These are phyloP conservation scores for Jaltomata sinuosa DNA, from an alignment of 257 asterid genomes.

Conservation along the genomic window DNA sequence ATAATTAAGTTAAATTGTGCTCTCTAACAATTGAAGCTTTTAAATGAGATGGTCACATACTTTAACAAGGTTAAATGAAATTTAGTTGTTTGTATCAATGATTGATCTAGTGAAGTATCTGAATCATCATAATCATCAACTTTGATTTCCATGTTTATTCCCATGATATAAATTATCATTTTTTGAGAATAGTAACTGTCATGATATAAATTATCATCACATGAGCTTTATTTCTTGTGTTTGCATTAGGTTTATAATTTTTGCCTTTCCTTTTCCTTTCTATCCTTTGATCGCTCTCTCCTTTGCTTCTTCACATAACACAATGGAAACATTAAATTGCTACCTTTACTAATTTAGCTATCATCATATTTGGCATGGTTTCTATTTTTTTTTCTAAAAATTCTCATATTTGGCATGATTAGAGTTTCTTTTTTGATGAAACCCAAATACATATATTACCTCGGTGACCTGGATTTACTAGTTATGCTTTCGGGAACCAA, in stretches of 20 bases:
- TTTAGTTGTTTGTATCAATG: neutral
- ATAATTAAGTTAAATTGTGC: neutral
- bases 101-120: neutral
- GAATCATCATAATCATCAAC: neutral
- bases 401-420: neutral
- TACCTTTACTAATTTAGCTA: neutral
- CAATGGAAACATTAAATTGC: neutral
- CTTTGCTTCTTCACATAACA: neutral
- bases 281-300: neutral
- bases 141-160: neutral
- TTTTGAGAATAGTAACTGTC: too few relatives aligned
- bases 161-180: neutral
- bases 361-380: neutral
- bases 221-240: neutral
- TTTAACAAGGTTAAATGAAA: neutral
- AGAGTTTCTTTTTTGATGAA: neutral
- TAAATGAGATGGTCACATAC: neutral
- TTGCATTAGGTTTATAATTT: neutral
- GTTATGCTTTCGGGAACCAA: neutral
- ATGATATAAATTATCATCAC: neutral
- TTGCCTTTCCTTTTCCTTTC: neutral
- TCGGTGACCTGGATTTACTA: neutral
- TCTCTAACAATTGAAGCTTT: neutral
- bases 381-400: neutral
- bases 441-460: neutral